Evolutionary conservation across 495 filamentous ascomycete species (phyloP).

Genomic region (Penicillium fimorum): DNA sequence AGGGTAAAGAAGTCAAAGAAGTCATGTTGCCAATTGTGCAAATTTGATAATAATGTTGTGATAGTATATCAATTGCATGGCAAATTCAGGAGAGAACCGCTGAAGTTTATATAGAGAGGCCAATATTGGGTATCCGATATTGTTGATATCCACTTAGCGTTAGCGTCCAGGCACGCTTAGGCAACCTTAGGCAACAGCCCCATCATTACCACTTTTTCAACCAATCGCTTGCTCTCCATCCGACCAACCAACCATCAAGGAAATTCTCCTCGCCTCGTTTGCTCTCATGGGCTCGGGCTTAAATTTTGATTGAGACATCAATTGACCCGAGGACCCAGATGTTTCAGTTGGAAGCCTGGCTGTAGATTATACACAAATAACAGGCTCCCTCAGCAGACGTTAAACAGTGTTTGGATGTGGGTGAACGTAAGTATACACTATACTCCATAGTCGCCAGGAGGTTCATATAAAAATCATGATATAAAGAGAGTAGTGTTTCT

Average conservation of each 20-base stretch:
- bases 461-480: no score
- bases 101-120: not conserved
- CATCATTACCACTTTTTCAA: not conserved
- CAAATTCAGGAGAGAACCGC: not conserved
- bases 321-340: no score
- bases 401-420: no score
- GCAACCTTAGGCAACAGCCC: constrained; percentile 7
- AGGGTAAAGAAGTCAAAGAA: not conserved
- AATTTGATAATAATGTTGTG: not conserved
- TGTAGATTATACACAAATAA: no score
- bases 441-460: no score
- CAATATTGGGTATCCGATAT: not conserved
- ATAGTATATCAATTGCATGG: not conserved
- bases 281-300: no score
- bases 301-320: no score
- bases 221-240: not conserved
- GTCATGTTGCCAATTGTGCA: not conserved
- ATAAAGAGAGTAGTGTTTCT: no score
- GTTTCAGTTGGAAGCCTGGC: no score
- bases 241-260: not conserved
- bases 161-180: constrained; percentile 1
- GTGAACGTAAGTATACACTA: no score
- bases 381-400: no score
- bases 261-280: no score
- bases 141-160: not conserved